A percentile compares a stretch with the other conserved stretches of the same genome.
These are phyloP conservation scores for Pyrus bretschneideri DNA, from an alignment of 306 rosid genomes.

Conservation along the genomic window DNA sequence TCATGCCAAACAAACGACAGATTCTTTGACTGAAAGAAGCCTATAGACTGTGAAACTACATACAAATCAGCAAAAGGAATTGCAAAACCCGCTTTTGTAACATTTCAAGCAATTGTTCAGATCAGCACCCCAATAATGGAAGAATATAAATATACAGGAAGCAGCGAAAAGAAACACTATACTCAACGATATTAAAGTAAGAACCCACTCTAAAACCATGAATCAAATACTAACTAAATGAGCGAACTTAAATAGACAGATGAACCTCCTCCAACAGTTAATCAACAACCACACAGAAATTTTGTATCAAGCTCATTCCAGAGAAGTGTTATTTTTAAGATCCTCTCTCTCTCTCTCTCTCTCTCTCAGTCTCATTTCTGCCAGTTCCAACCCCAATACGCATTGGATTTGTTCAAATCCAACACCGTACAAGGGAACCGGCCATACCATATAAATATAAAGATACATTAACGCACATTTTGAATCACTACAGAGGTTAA, in stretches of 20 bases:
- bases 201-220: background rate
- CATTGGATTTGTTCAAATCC: background rate
- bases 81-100: background rate
- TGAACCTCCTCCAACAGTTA: background rate
- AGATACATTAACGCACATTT: background rate
- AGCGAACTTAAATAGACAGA: background rate
- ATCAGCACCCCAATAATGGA: background rate
- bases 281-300: too few relatives aligned
- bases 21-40: background rate
- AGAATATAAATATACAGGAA: background rate
- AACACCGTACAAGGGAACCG: background rate
- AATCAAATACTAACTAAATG: background rate
- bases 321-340: background rate
- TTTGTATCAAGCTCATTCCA: background rate
- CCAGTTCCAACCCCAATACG: background rate
- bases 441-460: background rate
- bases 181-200: background rate
- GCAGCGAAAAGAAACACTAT: background rate
- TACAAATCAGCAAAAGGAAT: background rate
- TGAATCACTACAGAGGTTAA: background rate
- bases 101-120: background rate
- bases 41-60: background rate
- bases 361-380: background rate
- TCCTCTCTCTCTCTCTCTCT: background rate
- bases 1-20: background rate